Evolutionary conservation across 805 yeast genomes (phyloP).

Genomic region (Schwanniomyces vanrijiae): DNA sequence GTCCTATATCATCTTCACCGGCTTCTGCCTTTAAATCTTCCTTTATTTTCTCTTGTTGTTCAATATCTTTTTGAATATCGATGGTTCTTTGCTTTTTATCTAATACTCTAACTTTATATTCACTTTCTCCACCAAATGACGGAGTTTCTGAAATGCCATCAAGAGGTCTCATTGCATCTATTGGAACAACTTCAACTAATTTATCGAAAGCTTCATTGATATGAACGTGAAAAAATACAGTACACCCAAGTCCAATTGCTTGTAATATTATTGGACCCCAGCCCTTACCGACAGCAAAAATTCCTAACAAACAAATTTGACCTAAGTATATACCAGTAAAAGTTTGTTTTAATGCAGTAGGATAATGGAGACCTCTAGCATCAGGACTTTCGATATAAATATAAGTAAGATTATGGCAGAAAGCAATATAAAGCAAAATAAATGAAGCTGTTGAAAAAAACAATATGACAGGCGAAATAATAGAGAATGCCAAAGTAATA

Average conservation of each 20-base stretch:
- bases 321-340: conserved; percentile 87
- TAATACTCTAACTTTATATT: conserved; percentile 32
- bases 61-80: conserved; percentile 9
- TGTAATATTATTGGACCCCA: conserved; percentile 92
- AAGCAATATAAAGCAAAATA: conserved; percentile 71
- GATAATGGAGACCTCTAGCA: conserved; percentile 78
- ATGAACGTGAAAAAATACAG: conserved; percentile 68
- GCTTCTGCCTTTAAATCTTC: conserved; percentile 7
- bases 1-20: conserved; percentile 4
- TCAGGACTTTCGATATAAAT: conserved; percentile 68
- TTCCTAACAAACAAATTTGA: conserved; percentile 80
- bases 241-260: conserved; percentile 60
- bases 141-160: conserved; percentile 69
- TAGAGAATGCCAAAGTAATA: conserved; percentile 63
- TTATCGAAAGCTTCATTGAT: conserved; percentile 66
- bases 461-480: conserved; percentile 81
- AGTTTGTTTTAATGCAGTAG: conserved; percentile 86
- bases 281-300: conserved; percentile 86
- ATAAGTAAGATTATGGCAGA: conserved; percentile 74
- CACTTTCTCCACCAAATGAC: conserved; percentile 44
- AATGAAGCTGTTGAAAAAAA: conserved; percentile 74
- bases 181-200: conserved; percentile 58
- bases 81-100: conserved; percentile 12
- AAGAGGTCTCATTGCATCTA: conserved; percentile 73
- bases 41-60: conserved; percentile 6